A percentile compares a stretch with the other conserved stretches of the same genome.
phyloP scores from a whole-genome alignment of 2,329 filamentous ascomycete genomes.

The Sporothrix variecibatus region DNA sequence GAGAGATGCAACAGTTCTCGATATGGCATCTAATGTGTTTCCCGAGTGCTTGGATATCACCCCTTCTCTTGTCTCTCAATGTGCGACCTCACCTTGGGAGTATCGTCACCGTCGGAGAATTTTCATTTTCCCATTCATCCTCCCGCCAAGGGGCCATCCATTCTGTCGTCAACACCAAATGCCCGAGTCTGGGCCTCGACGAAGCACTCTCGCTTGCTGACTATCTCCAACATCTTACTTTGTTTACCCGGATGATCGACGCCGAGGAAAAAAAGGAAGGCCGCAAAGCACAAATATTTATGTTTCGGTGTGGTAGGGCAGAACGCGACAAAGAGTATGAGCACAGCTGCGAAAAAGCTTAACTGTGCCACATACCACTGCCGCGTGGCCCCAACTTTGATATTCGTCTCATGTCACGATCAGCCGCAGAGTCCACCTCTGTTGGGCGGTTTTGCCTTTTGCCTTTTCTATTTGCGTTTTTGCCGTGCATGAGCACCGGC shows the following conservation, averaged over 20 bases:
- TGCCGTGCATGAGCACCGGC: not conserved
- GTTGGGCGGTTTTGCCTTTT: not conserved
- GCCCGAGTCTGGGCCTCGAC: not conserved
- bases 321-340: not conserved
- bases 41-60: not conserved
- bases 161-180: not conserved
- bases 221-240: constrained; percentile 10
- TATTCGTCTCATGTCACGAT: constrained; percentile 21
- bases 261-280: not conserved
- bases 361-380: not conserved
- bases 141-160: not conserved
- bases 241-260: constrained; percentile 19
- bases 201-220: not conserved
- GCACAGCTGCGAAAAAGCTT: not conserved
- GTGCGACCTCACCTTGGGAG: not conserved
- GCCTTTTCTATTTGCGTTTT: not conserved
- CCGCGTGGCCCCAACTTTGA: not conserved
- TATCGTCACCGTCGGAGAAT: constrained; percentile 4
- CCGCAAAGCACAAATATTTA: not conserved
- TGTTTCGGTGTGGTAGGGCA: constrained; percentile 16
- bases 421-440: not conserved
- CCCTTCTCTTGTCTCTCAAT: not conserved
- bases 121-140: not conserved
- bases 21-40: no score
- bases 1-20: not conserved